A percentile compares a stretch with the other conserved stretches of the same genome.
phyloP scores from a whole-genome alignment of 2,329 filamentous ascomycete species.

The Fulvia fulva region DNA sequence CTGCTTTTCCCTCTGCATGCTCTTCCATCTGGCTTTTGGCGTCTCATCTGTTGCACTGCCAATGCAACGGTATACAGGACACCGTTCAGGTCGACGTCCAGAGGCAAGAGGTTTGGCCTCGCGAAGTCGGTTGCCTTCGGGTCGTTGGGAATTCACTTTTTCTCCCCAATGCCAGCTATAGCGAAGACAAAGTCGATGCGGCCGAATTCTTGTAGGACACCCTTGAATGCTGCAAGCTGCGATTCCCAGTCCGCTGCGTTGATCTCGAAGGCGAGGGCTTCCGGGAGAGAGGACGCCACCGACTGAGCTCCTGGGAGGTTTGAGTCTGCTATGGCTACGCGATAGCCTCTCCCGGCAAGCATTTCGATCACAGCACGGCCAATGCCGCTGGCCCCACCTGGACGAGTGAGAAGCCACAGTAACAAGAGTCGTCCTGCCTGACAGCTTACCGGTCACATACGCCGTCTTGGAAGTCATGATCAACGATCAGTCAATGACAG shows the following conservation, averaged over 20 bases:
- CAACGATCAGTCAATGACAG: not conserved
- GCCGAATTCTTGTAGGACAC: constrained; percentile 32
- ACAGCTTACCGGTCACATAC: constrained; percentile 4
- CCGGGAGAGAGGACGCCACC: constrained; percentile 25
- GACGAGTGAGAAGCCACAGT: not conserved
- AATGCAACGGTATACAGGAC: constrained; percentile 42
- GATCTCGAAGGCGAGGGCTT: constrained; percentile 25
- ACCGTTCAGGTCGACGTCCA: constrained; percentile 42
- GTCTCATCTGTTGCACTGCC: constrained; percentile 43
- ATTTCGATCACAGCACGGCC: constrained; percentile 32
- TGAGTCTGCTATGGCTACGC: constrained; percentile 47
- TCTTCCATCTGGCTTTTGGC: constrained; percentile 34
- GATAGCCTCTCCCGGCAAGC: constrained; percentile 37
- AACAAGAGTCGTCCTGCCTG: not conserved
- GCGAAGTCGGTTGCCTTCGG: constrained; percentile 28
- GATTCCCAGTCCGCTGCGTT: constrained; percentile 38
- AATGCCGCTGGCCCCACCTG: constrained; percentile 33
- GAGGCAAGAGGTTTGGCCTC: constrained; percentile 37
- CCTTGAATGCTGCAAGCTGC: constrained; percentile 36
- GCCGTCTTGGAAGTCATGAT: constrained; percentile 1
- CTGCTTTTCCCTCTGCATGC: constrained; percentile 39
- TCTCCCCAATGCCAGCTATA: constrained; percentile 39
- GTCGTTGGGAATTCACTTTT: constrained; percentile 34
- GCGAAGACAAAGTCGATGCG: constrained; percentile 41
- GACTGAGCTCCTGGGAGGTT: constrained; percentile 28